phyloP scores from a whole-genome alignment of 257 asterid genomes.

The Datura wrightii region DNA sequence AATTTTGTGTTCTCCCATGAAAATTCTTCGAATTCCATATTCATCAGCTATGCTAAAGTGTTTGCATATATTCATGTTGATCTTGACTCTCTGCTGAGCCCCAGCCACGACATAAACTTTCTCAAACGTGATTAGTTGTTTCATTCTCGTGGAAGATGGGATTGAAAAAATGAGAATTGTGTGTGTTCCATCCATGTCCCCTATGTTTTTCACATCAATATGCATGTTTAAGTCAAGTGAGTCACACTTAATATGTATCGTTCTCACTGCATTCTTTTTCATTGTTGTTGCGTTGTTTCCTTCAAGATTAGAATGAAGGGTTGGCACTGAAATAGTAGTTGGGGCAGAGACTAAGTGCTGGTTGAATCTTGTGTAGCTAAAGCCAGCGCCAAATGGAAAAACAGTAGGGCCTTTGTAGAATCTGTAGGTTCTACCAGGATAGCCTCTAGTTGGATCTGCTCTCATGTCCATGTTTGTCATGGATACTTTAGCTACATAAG shows the following conservation, averaged over 20 bases:
- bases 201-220: slow-evolving; percentile 65
- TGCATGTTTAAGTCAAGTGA: slow-evolving; percentile 55
- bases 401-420: slow-evolving; percentile 86
- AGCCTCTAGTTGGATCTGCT: slow-evolving; percentile 70
- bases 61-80: slow-evolving; percentile 58
- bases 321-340: slow-evolving; percentile 56
- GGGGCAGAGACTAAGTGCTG: slow-evolving; percentile 63
- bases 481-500: slow-evolving; percentile 59
- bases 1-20: slow-evolving; percentile 78
- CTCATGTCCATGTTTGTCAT: slow-evolving; percentile 88
- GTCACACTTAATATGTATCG: slow-evolving; percentile 66
- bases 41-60: slow-evolving; percentile 71
- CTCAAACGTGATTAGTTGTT: slow-evolving; percentile 67
- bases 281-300: slow-evolving; percentile 40
- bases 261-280: slow-evolving; percentile 51
- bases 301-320: neutral
- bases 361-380: slow-evolving; percentile 67
- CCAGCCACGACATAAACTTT: slow-evolving; percentile 60
- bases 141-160: slow-evolving; percentile 38
- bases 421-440: slow-evolving; percentile 87
- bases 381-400: slow-evolving; percentile 75
- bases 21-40: slow-evolving; percentile 75
- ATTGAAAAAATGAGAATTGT: slow-evolving; percentile 61
- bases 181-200: slow-evolving; percentile 78
- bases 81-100: slow-evolving; percentile 46